Evolutionary conservation across 2,329 filamentous ascomycete genomes (phyloP).

Genomic region (Aspergillus pseudoterreus): DNA sequence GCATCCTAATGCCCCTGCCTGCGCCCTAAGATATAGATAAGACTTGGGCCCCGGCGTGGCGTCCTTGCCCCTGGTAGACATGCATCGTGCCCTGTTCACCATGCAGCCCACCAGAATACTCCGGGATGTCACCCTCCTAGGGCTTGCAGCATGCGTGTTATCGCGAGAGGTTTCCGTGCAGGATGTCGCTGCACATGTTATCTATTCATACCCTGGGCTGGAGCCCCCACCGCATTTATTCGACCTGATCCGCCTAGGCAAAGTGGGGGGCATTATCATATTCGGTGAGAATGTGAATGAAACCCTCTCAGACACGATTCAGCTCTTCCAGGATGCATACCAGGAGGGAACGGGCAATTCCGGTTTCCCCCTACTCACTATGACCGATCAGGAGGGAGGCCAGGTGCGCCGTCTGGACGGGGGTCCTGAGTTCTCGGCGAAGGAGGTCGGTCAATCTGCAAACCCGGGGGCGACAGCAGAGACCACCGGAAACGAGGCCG

Average conservation of each 20-base stretch:
- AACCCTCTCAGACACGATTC: slow-evolving; percentile 19
- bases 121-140: background rate
- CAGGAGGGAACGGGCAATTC: slow-evolving; percentile 15
- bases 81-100: background rate
- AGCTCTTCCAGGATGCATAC: slow-evolving; percentile 22
- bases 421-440: slow-evolving; percentile 21
- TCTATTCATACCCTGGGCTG: slow-evolving; percentile 29
- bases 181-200: slow-evolving; percentile 18
- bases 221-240: slow-evolving; percentile 22
- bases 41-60: background rate
- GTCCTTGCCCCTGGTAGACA: background rate
- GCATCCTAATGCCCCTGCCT: background rate
- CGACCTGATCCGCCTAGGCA: slow-evolving; percentile 22
- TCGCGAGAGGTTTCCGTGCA: background rate
- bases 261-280: slow-evolving; percentile 30
- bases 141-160: background rate
- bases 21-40: background rate
- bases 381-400: slow-evolving; percentile 34
- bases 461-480: slow-evolving; percentile 4
- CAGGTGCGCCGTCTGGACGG: slow-evolving; percentile 24
- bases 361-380: slow-evolving; percentile 25
- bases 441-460: slow-evolving; percentile 20
- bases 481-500: background rate
- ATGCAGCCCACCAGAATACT: background rate
- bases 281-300: slow-evolving; percentile 27